Conservation (phyloP, 768 basidiomycete species). For the Inosperma sp. region DNA sequence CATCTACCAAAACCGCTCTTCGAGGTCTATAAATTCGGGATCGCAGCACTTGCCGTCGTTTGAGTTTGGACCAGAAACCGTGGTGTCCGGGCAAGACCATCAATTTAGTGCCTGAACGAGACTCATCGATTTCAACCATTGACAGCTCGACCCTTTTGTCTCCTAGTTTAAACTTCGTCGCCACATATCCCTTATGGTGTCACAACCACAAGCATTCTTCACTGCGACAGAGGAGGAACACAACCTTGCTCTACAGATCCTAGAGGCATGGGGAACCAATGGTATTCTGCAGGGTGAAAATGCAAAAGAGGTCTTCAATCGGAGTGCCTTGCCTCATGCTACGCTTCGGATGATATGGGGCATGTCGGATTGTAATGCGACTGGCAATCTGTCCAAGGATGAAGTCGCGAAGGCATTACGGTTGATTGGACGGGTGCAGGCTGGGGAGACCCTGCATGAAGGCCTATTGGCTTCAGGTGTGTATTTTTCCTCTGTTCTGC, state of each 20-base stretch:
- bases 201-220: too few species aligned
- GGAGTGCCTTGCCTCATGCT: slow-evolving; percentile 49
- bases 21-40: too few species aligned
- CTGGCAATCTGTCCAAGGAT: slow-evolving; percentile 49
- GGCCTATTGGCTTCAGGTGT: slow-evolving; percentile 43
- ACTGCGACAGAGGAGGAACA: slow-evolving; percentile 28
- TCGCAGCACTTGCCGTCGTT: too few species aligned
- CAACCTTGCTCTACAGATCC: slow-evolving; percentile 17
- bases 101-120: too few species aligned
- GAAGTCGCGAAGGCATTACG: slow-evolving; percentile 56
- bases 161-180: too few species aligned
- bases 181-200: too few species aligned
- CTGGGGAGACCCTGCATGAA: slow-evolving; percentile 39
- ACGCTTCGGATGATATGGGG: slow-evolving; percentile 61
- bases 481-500: slow-evolving; percentile 17
- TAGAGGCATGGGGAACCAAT: slow-evolving; percentile 8
- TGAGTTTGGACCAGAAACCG: too few species aligned
- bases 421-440: slow-evolving; percentile 64
- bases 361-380: slow-evolving; percentile 55
- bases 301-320: slow-evolving; percentile 54
- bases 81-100: too few species aligned
- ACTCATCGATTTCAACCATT: not conserved
- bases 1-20: too few species aligned
- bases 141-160: too few species aligned
- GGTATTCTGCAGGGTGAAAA: slow-evolving; percentile 35